A percentile compares a stretch with the other conserved stretches of the same genome.
Evolutionary conservation across 73 alveolate genomes (phyloP).

Genomic region (Tetrahymena borealis): DNA sequence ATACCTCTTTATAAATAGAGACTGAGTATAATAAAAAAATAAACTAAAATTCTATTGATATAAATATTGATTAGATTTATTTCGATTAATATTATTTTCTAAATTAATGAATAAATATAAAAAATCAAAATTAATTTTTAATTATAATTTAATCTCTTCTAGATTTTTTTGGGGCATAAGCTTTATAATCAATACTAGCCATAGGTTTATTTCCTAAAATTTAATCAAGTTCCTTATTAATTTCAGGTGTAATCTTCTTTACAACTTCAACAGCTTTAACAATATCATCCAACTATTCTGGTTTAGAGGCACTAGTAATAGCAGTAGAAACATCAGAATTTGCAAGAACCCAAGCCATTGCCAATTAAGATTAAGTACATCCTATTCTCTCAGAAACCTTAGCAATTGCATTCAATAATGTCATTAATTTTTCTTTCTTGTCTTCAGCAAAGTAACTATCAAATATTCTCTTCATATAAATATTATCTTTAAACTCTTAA

Average conservation of each 20-base stretch:
- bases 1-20: too few species aligned
- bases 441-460: background rate
- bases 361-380: slow-evolving; percentile 71
- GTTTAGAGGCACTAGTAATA: slow-evolving; percentile 75
- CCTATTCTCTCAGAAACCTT: slow-evolving; percentile 49
- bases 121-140: background rate
- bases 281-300: slow-evolving; percentile 72
- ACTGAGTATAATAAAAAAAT: too few species aligned
- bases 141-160: slow-evolving; percentile 43
- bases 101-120: too few species aligned
- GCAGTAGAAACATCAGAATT: slow-evolving; percentile 78
- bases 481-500: slow-evolving; percentile 3
- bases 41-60: too few species aligned
- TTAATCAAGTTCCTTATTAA: slow-evolving; percentile 54
- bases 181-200: slow-evolving; percentile 40
- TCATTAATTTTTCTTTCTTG: background rate
- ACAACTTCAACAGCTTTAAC: slow-evolving; percentile 62
- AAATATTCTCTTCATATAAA: background rate
- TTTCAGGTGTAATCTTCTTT: slow-evolving; percentile 56
- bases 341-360: slow-evolving; percentile 86
- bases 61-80: too few species aligned
- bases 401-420: background rate
- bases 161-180: slow-evolving; percentile 28
- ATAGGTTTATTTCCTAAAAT: slow-evolving; percentile 53
- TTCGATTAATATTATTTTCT: too few species aligned